Evolutionary conservation across 2,329 filamentous ascomycete species (phyloP).

Genomic region (Cephalotrichum gorgonifer): DNA sequence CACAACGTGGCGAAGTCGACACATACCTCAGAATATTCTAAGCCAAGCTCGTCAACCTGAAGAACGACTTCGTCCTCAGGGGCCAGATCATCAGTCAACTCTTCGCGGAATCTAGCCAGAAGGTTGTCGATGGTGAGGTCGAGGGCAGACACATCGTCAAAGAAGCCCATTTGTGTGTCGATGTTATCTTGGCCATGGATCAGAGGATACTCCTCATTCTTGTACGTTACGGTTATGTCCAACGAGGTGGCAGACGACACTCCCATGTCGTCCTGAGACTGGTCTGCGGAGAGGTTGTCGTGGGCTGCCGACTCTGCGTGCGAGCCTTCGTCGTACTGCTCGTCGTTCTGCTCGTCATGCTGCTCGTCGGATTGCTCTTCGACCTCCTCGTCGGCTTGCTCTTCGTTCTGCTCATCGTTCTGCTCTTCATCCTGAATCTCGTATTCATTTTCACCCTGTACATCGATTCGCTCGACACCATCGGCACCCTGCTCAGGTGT

Average conservation of each 20-base stretch:
- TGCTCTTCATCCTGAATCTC: neutral
- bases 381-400: neutral
- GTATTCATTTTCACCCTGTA: neutral
- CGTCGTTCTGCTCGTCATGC: constrained; percentile 6
- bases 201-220: constrained; percentile 30
- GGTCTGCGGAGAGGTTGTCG: constrained; percentile 8
- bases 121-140: constrained; percentile 33
- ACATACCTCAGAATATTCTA: constrained; percentile 42
- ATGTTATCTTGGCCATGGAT: constrained; percentile 18
- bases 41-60: constrained; percentile 38
- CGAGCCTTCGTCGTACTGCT: constrained; percentile 7
- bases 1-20: neutral
- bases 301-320: constrained; percentile 7
- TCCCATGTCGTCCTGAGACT: constrained; percentile 9
- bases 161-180: constrained; percentile 29
- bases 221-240: constrained; percentile 30
- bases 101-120: constrained; percentile 31
- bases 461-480: too few species aligned
- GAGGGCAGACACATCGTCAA: constrained; percentile 29
- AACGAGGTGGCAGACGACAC: constrained; percentile 11
- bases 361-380: constrained; percentile 3
- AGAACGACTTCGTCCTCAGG: constrained; percentile 38
- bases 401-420: neutral
- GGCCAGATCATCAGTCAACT: constrained; percentile 33
- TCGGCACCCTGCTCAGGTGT: neutral